Evolutionary conservation across 2,329 filamentous ascomycete genomes (phyloP).

Genomic region (Sclerotiophoma versabilis): DNA sequence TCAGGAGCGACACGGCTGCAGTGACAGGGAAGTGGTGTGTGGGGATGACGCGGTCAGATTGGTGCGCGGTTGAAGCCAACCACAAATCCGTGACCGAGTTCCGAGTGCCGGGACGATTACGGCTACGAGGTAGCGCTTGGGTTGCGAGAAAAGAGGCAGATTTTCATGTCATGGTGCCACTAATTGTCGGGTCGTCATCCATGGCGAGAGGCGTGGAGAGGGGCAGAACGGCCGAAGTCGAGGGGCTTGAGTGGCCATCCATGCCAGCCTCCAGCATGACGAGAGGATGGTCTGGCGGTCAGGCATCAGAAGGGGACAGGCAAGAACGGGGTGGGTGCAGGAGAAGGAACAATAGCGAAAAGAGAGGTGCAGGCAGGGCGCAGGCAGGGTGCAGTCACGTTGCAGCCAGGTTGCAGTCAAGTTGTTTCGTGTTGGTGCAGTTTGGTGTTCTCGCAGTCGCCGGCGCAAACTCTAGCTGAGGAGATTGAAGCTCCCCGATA

Average conservation of each 20-base stretch:
- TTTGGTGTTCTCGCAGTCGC: slow-evolving; percentile 4
- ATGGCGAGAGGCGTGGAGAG: slow-evolving; percentile 8
- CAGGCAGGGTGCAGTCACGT: slow-evolving; percentile 1
- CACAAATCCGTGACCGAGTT: slow-evolving; percentile 1
- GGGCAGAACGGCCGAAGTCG: slow-evolving; percentile 8
- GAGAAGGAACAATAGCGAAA: background rate
- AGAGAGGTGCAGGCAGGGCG: background rate
- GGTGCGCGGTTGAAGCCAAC: slow-evolving; percentile 12
- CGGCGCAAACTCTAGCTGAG: slow-evolving; percentile 12
- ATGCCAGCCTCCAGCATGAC: slow-evolving; percentile 7
- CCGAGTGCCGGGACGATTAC: slow-evolving; percentile 9
- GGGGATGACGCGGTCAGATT: slow-evolving; percentile 14
- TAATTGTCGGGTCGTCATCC: slow-evolving; percentile 6
- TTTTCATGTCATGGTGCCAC: slow-evolving; percentile 8
- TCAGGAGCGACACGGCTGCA: slow-evolving; percentile 7
- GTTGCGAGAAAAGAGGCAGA: background rate
- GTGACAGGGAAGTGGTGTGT: slow-evolving; percentile 8
- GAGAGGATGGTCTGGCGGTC: background rate
- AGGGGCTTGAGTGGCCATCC: slow-evolving; percentile 1
- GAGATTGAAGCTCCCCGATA: slow-evolving; percentile 6
- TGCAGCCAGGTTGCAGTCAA: slow-evolving; percentile 3
- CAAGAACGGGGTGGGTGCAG: background rate
- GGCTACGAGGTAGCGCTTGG: slow-evolving; percentile 6
- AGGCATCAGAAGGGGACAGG: background rate
- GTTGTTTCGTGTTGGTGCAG: background rate